phyloP scores from a whole-genome alignment of 371 early-diverging fungal genomes.

The Mucor mucedo region DNA sequence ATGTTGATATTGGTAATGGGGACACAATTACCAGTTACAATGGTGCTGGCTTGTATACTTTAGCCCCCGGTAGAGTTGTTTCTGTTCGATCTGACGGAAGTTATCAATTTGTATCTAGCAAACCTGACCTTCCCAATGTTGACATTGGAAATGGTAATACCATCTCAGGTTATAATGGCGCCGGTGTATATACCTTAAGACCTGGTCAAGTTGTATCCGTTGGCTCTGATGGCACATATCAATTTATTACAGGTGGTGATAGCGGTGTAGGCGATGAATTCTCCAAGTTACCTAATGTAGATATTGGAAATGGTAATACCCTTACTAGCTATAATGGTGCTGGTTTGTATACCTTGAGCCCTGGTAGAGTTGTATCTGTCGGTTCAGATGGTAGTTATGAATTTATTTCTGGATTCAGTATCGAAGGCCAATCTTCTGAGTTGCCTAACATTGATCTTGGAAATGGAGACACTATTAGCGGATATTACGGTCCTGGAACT shows the following conservation, averaged over 20 bases:
- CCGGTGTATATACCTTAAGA: background rate
- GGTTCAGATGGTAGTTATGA: background rate
- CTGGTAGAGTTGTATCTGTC: constrained; percentile 9
- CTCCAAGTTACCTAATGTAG: background rate
- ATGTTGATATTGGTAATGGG: background rate
- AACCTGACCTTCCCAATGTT: background rate
- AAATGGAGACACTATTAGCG: background rate
- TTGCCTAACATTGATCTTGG: background rate
- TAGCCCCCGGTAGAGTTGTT: too few species aligned
- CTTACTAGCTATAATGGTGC: constrained; percentile 11
- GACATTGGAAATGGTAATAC: too few species aligned
- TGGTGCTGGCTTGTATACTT: constrained; percentile 4
- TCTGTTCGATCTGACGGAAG: background rate
- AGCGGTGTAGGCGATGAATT: background rate
- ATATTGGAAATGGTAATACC: background rate
- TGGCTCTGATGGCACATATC: background rate
- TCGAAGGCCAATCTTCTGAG: background rate
- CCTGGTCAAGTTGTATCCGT: constrained; percentile 13
- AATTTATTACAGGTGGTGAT: background rate
- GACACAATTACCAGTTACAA: background rate
- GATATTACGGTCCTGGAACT: constrained; percentile 7
- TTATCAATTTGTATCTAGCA: background rate
- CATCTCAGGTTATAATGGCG: background rate
- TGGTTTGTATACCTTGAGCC: constrained; percentile 10
- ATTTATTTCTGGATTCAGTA: background rate